These are phyloP conservation scores for Cruciata laevipes DNA, from an alignment of 257 asterid genomes.

Conservation along the genomic window DNA sequence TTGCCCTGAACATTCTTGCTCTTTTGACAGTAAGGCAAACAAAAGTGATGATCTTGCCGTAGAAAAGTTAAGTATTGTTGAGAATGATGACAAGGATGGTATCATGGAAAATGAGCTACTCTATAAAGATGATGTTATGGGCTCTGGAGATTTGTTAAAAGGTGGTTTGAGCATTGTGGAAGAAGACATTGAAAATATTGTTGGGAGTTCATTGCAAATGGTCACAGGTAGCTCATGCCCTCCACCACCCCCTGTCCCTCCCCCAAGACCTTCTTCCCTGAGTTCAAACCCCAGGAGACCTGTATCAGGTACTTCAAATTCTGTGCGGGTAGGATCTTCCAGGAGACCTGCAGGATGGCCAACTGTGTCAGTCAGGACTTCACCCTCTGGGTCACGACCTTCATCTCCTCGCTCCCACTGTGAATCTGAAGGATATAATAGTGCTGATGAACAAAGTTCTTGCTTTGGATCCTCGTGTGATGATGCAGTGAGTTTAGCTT, in stretches of 20 bases:
- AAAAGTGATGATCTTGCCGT: slow-evolving; percentile 39
- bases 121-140: slow-evolving; percentile 29
- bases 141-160: slow-evolving; percentile 38
- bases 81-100: slow-evolving; percentile 31
- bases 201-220: slow-evolving; percentile 48
- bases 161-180: slow-evolving; percentile 39
- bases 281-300: slow-evolving; percentile 48
- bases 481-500: slow-evolving; percentile 66
- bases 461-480: slow-evolving; percentile 65
- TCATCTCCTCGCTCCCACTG: slow-evolving; percentile 93
- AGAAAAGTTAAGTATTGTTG: slow-evolving; percentile 30
- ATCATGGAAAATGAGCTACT: slow-evolving; percentile 32
- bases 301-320: slow-evolving; percentile 41
- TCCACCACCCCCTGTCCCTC: slow-evolving; percentile 97
- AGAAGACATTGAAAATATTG: slow-evolving; percentile 47
- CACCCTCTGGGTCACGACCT: slow-evolving; percentile 88
- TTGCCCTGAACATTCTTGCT: slow-evolving; percentile 29
- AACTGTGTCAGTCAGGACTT: slow-evolving; percentile 60
- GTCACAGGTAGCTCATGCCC: slow-evolving; percentile 60
- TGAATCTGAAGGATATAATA: slow-evolving; percentile 94
- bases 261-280: slow-evolving; percentile 65
- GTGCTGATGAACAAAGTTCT: slow-evolving; percentile 86
- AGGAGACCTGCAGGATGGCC: slow-evolving; percentile 64
- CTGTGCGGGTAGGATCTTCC: slow-evolving; percentile 50
- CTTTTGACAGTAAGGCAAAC: slow-evolving; percentile 29